A percentile compares a stretch with the other conserved stretches of the same genome.
Conservation (phyloP, 495 filamentous ascomycete species). For the Hypomontagnella monticulosa region DNA sequence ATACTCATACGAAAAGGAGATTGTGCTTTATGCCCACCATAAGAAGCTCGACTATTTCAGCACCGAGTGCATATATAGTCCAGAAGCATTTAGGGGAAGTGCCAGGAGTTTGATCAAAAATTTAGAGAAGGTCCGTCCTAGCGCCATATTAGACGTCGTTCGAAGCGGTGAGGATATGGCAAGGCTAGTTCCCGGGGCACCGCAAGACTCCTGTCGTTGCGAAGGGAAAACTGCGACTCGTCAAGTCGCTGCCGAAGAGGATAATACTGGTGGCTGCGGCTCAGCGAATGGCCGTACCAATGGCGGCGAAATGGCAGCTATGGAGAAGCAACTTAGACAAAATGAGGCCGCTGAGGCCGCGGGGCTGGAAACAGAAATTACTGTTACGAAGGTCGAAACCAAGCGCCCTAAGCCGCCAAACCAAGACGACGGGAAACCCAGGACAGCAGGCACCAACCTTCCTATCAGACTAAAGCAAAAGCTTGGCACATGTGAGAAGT, state of each 20-base stretch:
- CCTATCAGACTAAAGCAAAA: slow-evolving; percentile 63
- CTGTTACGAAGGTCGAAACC: slow-evolving; percentile 46
- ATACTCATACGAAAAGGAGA: slow-evolving; percentile 99
- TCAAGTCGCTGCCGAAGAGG: slow-evolving; percentile 61
- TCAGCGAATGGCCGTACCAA: slow-evolving; percentile 73
- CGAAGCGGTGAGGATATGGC: slow-evolving; percentile 97
- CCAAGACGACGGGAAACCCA: slow-evolving; percentile 30
- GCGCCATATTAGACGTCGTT: slow-evolving; percentile 93
- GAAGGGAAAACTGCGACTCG: slow-evolving; percentile 41
- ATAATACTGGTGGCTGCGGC: slow-evolving; percentile 76
- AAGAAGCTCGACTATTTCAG: slow-evolving; percentile 97
- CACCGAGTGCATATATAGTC: slow-evolving; percentile 98
- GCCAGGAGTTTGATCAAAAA: slow-evolving; percentile 94
- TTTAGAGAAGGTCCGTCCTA: slow-evolving; percentile 89
- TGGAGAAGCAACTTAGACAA: slow-evolving; percentile 80
- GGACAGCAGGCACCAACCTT: slow-evolving; percentile 36
- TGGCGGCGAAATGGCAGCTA: slow-evolving; percentile 89
- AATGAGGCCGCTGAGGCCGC: slow-evolving; percentile 67
- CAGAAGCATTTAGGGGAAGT: slow-evolving; percentile 95
- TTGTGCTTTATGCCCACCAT: slow-evolving; percentile 96
- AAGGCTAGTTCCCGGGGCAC: slow-evolving; percentile 74
- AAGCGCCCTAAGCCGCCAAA: slow-evolving; percentile 32
- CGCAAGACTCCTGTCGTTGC: slow-evolving; percentile 49
- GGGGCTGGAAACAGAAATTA: slow-evolving; percentile 77
- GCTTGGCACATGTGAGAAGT: slow-evolving; percentile 84